Evolutionary conservation across 176 grass and related monocot species (phyloP).

Genomic region (Paspalum notatum): DNA sequence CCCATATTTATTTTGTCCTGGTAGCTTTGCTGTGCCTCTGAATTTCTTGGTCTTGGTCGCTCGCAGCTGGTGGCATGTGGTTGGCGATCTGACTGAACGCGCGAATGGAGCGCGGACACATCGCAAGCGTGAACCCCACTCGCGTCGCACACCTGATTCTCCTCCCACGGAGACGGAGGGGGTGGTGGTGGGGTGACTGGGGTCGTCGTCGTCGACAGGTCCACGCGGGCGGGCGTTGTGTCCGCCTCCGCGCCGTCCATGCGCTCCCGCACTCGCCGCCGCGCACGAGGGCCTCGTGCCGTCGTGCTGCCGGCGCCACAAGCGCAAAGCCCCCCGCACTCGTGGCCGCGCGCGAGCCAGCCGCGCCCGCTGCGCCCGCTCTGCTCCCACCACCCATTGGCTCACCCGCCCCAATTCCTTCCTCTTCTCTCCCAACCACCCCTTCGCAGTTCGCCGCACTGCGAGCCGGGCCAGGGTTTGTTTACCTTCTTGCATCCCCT

Average conservation of each 20-base stretch:
- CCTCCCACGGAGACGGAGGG: too few species aligned
- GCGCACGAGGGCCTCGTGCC: neutral
- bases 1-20: neutral
- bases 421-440: neutral
- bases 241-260: conserved; percentile 19
- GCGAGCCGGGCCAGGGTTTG: too few species aligned
- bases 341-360: conserved; percentile 38
- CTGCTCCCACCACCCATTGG: neutral
- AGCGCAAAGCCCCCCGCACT: neutral
- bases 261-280: neutral
- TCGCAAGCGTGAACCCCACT: conserved; percentile 6
- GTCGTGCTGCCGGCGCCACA: conserved; percentile 5
- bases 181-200: neutral
- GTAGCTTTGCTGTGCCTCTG: neutral
- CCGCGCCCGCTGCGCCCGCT: neutral
- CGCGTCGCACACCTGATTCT: neutral
- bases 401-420: neutral
- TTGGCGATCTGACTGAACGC: conserved; percentile 1
- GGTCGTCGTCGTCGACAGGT: neutral
- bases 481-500: neutral
- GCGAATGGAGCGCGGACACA: conserved; percentile 24
- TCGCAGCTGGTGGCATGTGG: neutral
- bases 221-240: neutral
- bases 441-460: too few species aligned
- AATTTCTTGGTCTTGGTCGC: too few species aligned